Percentiles rank a stretch among this genome's conserved stretches.
Conservation (phyloP, 2,329 filamentous ascomycete genomes). For the Botrytis byssoidea region DNA sequence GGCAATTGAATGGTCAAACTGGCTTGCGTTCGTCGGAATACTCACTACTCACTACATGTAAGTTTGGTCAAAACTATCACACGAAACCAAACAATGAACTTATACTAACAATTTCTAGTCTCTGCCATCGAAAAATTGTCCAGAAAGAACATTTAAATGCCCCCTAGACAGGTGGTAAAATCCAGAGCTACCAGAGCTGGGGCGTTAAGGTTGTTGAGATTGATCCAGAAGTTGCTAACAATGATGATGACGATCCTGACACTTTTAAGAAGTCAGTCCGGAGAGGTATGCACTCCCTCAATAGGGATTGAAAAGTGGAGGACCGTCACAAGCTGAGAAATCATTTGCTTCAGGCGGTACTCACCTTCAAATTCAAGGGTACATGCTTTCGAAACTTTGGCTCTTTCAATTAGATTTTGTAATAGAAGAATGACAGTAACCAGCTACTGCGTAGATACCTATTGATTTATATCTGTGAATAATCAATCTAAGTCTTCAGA, state of each 20-base stretch:
- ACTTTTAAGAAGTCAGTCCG: neutral
- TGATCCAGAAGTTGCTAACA: neutral
- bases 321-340: no score
- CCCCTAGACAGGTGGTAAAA: neutral
- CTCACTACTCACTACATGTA: neutral
- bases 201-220: neutral
- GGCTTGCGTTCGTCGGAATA: neutral
- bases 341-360: neutral
- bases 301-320: no score
- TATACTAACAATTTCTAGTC: neutral
- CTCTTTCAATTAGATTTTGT: neutral
- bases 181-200: neutral
- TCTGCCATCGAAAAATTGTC: neutral
- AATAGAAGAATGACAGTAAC: neutral
- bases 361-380: neutral
- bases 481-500: neutral
- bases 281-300: fast-evolving
- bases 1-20: neutral
- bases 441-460: neutral
- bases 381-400: neutral
- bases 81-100: neutral
- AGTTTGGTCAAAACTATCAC: neutral
- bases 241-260: neutral
- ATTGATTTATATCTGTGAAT: neutral
- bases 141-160: neutral